These are phyloP conservation scores for Annona squamosa DNA, from an alignment of 164 flowering plant genomes.

Conservation along the genomic window DNA sequence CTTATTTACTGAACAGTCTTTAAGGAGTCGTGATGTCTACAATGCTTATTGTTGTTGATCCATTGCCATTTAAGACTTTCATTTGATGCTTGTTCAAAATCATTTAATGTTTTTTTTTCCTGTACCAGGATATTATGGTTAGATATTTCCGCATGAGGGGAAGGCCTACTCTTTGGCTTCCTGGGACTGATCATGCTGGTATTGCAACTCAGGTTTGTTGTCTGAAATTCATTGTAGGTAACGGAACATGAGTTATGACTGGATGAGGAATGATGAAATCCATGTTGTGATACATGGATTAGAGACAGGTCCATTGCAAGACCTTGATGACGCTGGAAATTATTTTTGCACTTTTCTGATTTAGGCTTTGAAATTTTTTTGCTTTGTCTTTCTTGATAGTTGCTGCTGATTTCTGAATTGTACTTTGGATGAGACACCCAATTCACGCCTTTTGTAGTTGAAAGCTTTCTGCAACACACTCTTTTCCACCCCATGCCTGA, in stretches of 20 bases:
- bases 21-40: background rate
- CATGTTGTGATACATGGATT: too few species aligned
- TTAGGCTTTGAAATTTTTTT: background rate
- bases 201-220: slow-evolving; percentile 90
- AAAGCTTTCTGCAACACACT: background rate
- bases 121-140: slow-evolving; percentile 83
- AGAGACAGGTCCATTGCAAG: too few species aligned
- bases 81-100: slow-evolving; percentile 1
- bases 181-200: slow-evolving; percentile 99
- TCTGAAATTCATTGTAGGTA: background rate
- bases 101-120: slow-evolving; percentile 1
- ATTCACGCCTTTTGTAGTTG: background rate
- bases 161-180: slow-evolving; percentile 90
- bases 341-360: background rate
- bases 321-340: background rate
- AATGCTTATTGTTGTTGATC: background rate
- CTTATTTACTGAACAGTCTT: background rate
- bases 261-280: too few species aligned
- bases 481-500: background rate
- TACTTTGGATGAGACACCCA: background rate
- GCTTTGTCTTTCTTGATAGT: background rate
- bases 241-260: too few species aligned
- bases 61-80: background rate
- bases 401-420: background rate
- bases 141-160: slow-evolving; percentile 92